These are phyloP conservation scores for Ziziphus jujuba DNA, from an alignment of 306 rosid species.

Conservation along the genomic window DNA sequence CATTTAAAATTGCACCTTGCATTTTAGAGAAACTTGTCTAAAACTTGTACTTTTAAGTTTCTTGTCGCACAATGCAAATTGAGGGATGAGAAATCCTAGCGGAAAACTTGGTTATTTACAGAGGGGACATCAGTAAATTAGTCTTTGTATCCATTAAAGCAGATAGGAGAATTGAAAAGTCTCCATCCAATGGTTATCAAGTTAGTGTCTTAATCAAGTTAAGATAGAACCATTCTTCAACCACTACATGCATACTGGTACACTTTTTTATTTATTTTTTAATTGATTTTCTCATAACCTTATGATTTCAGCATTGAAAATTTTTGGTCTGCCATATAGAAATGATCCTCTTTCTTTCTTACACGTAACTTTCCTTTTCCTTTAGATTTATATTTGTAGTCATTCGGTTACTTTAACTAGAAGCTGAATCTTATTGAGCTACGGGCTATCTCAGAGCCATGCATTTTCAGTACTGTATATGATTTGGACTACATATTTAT, in stretches of 20 bases:
- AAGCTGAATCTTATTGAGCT: too few species aligned
- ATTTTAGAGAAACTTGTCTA: not conserved
- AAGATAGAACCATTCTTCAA: conserved; percentile 19
- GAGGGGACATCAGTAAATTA: too few species aligned
- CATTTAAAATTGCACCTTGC: too few species aligned
- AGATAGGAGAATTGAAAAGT: not conserved
- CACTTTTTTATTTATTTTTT: not conserved
- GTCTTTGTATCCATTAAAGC: too few species aligned
- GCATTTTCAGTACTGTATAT: too few species aligned
- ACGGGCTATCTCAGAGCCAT: too few species aligned
- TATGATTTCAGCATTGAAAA: not conserved
- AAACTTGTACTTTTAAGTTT: too few species aligned
- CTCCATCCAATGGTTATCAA: not conserved
- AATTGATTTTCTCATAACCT: not conserved
- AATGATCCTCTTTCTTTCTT: not conserved
- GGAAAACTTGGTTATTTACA: conserved; percentile 35
- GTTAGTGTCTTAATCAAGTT: not conserved
- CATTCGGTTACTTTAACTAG: too few species aligned
- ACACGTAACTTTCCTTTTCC: not conserved
- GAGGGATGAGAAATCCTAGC: not conserved
- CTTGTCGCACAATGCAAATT: not conserved
- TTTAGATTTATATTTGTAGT: too few species aligned
- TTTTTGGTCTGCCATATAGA: not conserved
- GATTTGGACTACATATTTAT: too few species aligned
- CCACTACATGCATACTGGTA: not conserved